Evolutionary conservation across 352 stramenopile species (phyloP).

Genomic region (Globisporangium mamillatum): DNA sequence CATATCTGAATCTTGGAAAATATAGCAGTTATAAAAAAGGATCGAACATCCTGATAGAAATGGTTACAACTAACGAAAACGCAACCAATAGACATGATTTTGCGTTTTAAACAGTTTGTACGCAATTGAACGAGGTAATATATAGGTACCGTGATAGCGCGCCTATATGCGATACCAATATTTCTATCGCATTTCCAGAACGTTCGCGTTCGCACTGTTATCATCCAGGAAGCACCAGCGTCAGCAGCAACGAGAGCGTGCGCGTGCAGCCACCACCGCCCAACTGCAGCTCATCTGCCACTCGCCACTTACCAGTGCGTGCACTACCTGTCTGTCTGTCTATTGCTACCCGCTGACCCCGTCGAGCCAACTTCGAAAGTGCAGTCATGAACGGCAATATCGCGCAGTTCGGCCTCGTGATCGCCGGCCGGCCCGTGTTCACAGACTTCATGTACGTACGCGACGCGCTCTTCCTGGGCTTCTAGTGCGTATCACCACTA

Average conservation of each 20-base stretch:
- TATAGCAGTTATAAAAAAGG: no score
- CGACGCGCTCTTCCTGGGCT: not conserved
- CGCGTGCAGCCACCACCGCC: no score
- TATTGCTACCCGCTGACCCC: not conserved
- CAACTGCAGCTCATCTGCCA: not conserved
- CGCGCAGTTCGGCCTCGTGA: not conserved
- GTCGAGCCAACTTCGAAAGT: no score
- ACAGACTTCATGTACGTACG: not conserved
- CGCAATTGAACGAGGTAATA: no score
- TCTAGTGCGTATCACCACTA: not conserved
- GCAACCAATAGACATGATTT: no score
- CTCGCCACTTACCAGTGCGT: not conserved
- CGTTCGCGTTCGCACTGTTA: not conserved
- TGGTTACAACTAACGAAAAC: no score
- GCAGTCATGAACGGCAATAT: not conserved
- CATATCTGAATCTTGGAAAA: no score
- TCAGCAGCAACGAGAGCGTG: not conserved
- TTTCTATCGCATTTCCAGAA: not conserved
- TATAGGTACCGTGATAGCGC: not conserved
- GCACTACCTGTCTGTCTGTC: not conserved
- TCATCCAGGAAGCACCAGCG: not conserved
- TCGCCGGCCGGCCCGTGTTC: not conserved
- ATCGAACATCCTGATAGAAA: no score
- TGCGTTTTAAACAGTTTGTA: no score
- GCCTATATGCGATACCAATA: not conserved